These are phyloP conservation scores for Daedaleopsis nitida DNA, from an alignment of 768 basidiomycete genomes.

Conservation along the genomic window DNA sequence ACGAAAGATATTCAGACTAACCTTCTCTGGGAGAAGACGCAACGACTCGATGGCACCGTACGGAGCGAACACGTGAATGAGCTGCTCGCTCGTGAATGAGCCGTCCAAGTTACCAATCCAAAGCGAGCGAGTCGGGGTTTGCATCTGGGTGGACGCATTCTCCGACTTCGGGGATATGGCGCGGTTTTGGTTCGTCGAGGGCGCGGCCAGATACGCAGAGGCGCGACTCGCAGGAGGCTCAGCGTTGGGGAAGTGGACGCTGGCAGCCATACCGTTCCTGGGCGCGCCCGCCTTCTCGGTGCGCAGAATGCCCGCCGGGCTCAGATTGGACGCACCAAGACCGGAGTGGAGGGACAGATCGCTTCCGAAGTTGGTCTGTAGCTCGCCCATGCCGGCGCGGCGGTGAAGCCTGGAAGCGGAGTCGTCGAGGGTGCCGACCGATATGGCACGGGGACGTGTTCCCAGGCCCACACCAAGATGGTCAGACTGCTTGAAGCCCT, in stretches of 20 bases:
- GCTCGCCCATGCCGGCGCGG: conserved; percentile 60
- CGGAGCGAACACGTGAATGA: conserved; percentile 92
- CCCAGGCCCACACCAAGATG: conserved; percentile 53
- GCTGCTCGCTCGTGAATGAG: conserved; percentile 90
- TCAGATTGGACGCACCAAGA: conserved; percentile 24
- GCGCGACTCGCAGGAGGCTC: conserved; percentile 55
- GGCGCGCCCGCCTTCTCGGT: conserved; percentile 53
- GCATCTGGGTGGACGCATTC: conserved; percentile 69
- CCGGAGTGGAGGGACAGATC: conserved; percentile 49
- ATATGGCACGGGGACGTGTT: conserved; percentile 77
- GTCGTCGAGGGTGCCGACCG: conserved; percentile 86
- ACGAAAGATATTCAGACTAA: conserved; percentile 33
- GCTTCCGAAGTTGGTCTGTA: conserved; percentile 52
- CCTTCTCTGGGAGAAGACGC: conserved; percentile 95
- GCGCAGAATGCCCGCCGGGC: conserved; percentile 54
- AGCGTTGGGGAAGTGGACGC: conserved; percentile 72
- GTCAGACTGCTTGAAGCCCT: conserved; percentile 74
- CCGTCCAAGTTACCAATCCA: conserved; percentile 99
- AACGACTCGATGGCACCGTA: conserved; percentile 98
- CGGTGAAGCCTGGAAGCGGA: conserved; percentile 70
- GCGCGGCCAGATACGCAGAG: conserved; percentile 68
- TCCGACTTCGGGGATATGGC: conserved; percentile 86
- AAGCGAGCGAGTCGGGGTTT: conserved; percentile 92
- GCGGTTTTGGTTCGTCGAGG: conserved; percentile 61
- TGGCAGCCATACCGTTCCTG: conserved; percentile 46